A percentile compares a stretch with the other conserved stretches of the same genome.
Evolutionary conservation across 1,284 basidiomycete species (phyloP).

Genomic region (Malassezia caprae): DNA sequence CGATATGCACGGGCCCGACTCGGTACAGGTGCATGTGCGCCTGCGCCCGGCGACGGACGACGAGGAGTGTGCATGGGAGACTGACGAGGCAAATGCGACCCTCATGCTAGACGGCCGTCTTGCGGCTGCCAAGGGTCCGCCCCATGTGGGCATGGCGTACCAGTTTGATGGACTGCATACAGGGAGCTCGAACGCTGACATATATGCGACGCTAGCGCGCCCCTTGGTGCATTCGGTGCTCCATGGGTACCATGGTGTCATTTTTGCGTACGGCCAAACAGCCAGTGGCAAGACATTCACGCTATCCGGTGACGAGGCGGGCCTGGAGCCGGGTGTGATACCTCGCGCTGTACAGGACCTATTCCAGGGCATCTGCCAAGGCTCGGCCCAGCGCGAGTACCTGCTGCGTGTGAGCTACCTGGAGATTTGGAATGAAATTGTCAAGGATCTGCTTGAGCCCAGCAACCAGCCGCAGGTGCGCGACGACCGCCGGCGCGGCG

Average conservation of each 20-base stretch:
- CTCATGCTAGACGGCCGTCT: conserved; percentile 27
- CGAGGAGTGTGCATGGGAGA: conserved; percentile 37
- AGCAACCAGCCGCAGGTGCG: conserved; percentile 52
- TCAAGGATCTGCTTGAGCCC: conserved; percentile 74
- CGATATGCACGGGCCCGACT: conserved; percentile 15
- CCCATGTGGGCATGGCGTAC: conserved; percentile 27
- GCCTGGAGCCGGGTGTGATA: conserved; percentile 51
- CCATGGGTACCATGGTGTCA: conserved; percentile 39
- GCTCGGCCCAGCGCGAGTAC: conserved; percentile 60
- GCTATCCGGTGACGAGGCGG: conserved; percentile 26
- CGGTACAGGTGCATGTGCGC: conserved; percentile 27
- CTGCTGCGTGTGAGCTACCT: conserved; percentile 86
- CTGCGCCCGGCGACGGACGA: conserved; percentile 4
- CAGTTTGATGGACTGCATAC: conserved; percentile 62
- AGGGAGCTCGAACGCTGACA: conserved; percentile 68
- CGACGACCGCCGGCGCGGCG: conserved; percentile 26
- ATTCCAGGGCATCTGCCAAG: conserved; percentile 50
- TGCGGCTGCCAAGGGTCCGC: conserved; percentile 21
- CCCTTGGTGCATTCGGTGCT: conserved; percentile 59
- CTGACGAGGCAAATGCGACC: conserved; percentile 20
- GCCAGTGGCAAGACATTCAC: conserved; percentile 47
- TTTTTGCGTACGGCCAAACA: conserved; percentile 47
- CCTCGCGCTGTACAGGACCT: conserved; percentile 35
- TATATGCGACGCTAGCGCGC: conserved; percentile 72
- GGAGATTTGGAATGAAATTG: conserved; percentile 91